A percentile compares a stretch with the other conserved stretches of the same genome.
phyloP scores from a whole-genome alignment of 495 filamentous ascomycete genomes.

The Xylona heveae region DNA sequence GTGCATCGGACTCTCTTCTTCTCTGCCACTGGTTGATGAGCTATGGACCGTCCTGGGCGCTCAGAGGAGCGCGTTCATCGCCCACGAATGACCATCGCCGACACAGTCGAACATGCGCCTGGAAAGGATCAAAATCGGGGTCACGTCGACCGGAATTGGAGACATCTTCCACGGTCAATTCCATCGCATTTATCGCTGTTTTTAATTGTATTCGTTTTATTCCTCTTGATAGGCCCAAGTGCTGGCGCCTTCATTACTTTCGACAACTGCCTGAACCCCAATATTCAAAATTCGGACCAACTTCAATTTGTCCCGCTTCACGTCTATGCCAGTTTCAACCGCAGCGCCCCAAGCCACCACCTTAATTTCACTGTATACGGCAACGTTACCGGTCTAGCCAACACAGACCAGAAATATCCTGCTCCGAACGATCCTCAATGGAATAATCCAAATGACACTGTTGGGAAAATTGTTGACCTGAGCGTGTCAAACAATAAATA shows the following conservation, averaged over 20 bases:
- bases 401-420: conserved; percentile 24
- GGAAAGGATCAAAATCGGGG: no score
- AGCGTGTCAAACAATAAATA: conserved; percentile 29
- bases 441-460: conserved; percentile 29
- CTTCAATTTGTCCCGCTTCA: conserved; percentile 68
- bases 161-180: no score
- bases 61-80: no score
- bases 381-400: conserved; percentile 53
- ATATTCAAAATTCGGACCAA: conserved; percentile 28
- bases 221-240: no score
- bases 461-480: conserved; percentile 57
- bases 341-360: conserved; percentile 33
- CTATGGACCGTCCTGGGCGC: no score
- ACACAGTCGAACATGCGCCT: no score
- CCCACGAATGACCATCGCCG: no score
- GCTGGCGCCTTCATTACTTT: conserved; percentile 47
- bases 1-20: no score
- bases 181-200: no score
- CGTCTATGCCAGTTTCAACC: conserved; percentile 53
- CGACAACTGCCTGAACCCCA: conserved; percentile 57
- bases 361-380: conserved; percentile 72
- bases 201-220: not conserved
- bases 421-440: conserved; percentile 25
- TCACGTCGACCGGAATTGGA: no score
- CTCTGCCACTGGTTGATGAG: no score